These are phyloP conservation scores for Arthrobotrys musiformis DNA, from an alignment of 2,329 filamentous ascomycete genomes.

Conservation along the genomic window DNA sequence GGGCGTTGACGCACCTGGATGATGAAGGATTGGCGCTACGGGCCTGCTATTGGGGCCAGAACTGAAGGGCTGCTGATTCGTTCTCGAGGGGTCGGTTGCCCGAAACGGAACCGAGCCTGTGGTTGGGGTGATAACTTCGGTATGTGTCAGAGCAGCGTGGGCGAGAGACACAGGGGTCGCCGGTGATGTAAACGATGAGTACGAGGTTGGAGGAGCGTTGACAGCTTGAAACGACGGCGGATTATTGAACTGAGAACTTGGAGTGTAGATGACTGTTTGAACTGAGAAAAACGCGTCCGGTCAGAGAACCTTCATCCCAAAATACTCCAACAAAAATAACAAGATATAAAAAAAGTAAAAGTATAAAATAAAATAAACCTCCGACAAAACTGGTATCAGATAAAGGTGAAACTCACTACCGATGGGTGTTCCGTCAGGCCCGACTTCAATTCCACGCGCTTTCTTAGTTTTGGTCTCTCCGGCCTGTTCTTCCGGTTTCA, in stretches of 20 bases:
- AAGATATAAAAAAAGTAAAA: background rate
- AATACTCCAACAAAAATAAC: background rate
- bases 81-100: constrained; percentile 52
- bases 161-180: constrained; percentile 48
- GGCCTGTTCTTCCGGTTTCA: constrained; percentile 31
- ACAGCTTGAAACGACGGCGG: constrained; percentile 51
- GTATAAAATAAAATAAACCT: background rate
- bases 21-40: constrained; percentile 47
- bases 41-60: constrained; percentile 34
- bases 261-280: constrained; percentile 51
- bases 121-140: constrained; percentile 44
- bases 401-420: constrained; percentile 25
- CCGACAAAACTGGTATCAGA: background rate
- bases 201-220: constrained; percentile 40
- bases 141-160: constrained; percentile 44
- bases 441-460: constrained; percentile 29
- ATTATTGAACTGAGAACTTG: constrained; percentile 37
- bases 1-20: constrained; percentile 54
- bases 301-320: constrained; percentile 8
- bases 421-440: constrained; percentile 43
- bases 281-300: constrained; percentile 29
- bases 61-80: constrained; percentile 51
- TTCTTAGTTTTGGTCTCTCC: constrained; percentile 49
- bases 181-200: constrained; percentile 39
- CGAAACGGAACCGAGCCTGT: constrained; percentile 44